Conservation (phyloP, 257 asterid species). For the Nicotiana knightiana region DNA sequence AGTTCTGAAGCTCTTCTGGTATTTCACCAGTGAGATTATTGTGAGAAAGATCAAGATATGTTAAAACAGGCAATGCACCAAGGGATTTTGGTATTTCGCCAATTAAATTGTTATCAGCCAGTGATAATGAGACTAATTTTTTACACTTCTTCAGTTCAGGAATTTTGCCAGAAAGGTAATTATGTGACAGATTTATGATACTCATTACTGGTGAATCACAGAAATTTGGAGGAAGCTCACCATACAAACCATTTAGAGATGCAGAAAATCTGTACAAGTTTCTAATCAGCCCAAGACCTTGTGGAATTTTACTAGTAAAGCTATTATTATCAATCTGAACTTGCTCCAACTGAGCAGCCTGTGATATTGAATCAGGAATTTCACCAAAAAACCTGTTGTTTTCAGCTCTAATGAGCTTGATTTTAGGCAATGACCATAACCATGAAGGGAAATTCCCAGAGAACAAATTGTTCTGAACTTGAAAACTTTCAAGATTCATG, state of each 20-base stretch:
- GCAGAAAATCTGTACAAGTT: constrained; percentile 78
- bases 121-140: constrained; percentile 61
- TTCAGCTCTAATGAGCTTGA: constrained; percentile 75
- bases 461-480: constrained; percentile 74
- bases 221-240: constrained; percentile 72
- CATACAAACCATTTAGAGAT: constrained; percentile 54
- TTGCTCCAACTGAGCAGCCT: constrained; percentile 70
- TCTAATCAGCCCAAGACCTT: constrained; percentile 54
- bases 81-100: constrained; percentile 74
- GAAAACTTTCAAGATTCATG: constrained; percentile 64
- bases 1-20: constrained; percentile 55
- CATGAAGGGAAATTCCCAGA: constrained; percentile 55
- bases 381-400: constrained; percentile 69
- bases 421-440: constrained; percentile 65
- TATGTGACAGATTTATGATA: constrained; percentile 64
- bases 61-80: constrained; percentile 61
- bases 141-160: constrained; percentile 65
- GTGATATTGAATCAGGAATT: constrained; percentile 67
- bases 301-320: constrained; percentile 49
- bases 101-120: constrained; percentile 52
- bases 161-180: constrained; percentile 50
- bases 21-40: constrained; percentile 68
- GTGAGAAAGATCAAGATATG: constrained; percentile 74
- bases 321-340: constrained; percentile 85
- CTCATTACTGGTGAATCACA: constrained; percentile 87